Evolutionary conservation across 2,329 filamentous ascomycete genomes (phyloP).

Genomic region (Apiospora marii): DNA sequence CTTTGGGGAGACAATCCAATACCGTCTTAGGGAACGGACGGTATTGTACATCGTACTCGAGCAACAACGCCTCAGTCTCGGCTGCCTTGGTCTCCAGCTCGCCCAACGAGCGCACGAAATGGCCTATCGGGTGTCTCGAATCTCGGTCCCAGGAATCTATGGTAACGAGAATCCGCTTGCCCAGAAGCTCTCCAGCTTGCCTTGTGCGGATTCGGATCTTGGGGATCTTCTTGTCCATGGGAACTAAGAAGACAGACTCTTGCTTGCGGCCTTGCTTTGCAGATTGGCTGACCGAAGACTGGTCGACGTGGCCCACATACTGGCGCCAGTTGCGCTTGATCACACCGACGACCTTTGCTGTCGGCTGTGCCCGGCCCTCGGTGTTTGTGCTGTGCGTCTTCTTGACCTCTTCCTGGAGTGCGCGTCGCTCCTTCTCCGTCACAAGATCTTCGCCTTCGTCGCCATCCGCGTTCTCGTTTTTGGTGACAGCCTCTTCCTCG

Average conservation of each 20-base stretch:
- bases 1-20: constrained; percentile 86
- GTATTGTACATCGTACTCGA: constrained; percentile 98
- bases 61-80: constrained; percentile 90
- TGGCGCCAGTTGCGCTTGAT: constrained; percentile 98
- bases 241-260: constrained; percentile 92
- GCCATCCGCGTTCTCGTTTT: constrained; percentile 90
- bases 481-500: constrained; percentile 90
- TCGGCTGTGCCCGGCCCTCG: constrained; percentile 85
- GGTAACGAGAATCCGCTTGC: constrained; percentile 89
- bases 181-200: constrained; percentile 86
- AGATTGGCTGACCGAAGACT: constrained; percentile 78
- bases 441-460: constrained; percentile 80
- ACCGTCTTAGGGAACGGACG: constrained; percentile 96
- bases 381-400: constrained; percentile 78
- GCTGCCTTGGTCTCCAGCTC: constrained; percentile 97
- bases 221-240: constrained; percentile 97
- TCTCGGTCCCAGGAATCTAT: constrained; percentile 97
- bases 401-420: constrained; percentile 90
- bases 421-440: constrained; percentile 85
- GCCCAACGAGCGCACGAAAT: constrained; percentile 91
- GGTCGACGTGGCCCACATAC: constrained; percentile 95
- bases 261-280: constrained; percentile 82
- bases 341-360: constrained; percentile 88
- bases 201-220: constrained; percentile 94
- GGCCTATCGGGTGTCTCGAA: constrained; percentile 89